Evolutionary conservation across 805 yeast genomes (phyloP).

Genomic region (Kuraishia hungarica): DNA sequence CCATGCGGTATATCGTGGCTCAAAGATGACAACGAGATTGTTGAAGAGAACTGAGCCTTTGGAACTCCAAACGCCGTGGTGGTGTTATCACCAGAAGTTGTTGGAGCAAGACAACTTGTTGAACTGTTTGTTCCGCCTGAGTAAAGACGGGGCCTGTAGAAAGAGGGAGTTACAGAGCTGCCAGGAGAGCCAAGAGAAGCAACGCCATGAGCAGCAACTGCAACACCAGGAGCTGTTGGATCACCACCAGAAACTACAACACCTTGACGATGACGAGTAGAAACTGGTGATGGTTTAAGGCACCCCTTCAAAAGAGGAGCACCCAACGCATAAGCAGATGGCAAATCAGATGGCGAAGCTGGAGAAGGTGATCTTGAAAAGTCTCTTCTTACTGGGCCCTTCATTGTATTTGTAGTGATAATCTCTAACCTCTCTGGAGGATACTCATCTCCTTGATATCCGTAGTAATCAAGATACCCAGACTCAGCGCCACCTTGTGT

Average conservation of each 20-base stretch:
- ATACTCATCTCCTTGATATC: constrained; percentile 3
- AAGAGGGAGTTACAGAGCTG: neutral
- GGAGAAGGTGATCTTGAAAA: neutral
- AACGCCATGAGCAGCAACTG: too few species aligned
- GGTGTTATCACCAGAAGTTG: too few species aligned
- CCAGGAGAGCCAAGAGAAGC: too few species aligned
- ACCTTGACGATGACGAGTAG: neutral
- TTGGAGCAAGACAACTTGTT: neutral
- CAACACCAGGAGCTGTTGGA: too few species aligned
- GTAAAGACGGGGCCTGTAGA: neutral
- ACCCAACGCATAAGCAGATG: neutral
- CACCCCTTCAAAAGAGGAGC: neutral
- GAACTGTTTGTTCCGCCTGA: neutral
- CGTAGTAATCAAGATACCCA: neutral
- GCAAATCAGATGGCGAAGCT: neutral
- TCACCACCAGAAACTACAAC: neutral
- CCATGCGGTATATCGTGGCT: neutral
- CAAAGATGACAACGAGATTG: neutral
- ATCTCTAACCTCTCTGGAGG: constrained; percentile 8
- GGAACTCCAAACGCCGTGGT: neutral
- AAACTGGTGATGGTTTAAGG: neutral
- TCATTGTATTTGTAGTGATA: constrained; percentile 7
- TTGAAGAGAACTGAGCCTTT: neutral
- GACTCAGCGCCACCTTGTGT: neutral
- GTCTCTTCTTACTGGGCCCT: constrained; percentile 1